Conservation (phyloP, 2,329 filamentous ascomycete species). For the Epichloe amarillans region DNA sequence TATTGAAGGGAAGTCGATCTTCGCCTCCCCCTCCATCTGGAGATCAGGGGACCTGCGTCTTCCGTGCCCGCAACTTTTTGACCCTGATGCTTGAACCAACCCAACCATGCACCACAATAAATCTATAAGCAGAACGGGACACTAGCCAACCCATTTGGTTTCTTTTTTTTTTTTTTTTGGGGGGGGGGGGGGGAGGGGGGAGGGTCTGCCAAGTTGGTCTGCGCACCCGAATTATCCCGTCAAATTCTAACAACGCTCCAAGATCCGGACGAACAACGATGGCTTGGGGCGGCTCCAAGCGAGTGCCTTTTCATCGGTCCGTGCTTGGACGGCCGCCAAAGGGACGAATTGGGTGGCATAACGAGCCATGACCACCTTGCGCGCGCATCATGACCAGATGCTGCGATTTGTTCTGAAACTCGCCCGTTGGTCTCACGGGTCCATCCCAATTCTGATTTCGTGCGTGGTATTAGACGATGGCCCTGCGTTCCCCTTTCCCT, state of each 20-base stretch:
- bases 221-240: not conserved
- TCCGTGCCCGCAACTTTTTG: not conserved
- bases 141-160: no score
- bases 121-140: no score
- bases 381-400: not conserved
- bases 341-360: not conserved
- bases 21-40: not conserved
- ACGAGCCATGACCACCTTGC: not conserved
- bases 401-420: not conserved
- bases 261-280: not conserved
- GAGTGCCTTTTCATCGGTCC: not conserved
- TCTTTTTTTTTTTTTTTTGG: no score
- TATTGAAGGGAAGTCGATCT: not conserved
- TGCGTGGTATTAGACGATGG: not conserved
- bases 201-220: no score
- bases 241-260: not conserved
- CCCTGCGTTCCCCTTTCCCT: not conserved
- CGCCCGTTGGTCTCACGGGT: not conserved
- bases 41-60: not conserved
- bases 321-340: not conserved
- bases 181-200: no score
- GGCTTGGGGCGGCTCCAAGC: not conserved
- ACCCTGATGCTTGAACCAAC: not conserved
- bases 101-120: no score
- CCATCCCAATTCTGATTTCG: not conserved